Evolutionary conservation across 306 rosid species (phyloP).

Genomic region (Rubus idaeus): DNA sequence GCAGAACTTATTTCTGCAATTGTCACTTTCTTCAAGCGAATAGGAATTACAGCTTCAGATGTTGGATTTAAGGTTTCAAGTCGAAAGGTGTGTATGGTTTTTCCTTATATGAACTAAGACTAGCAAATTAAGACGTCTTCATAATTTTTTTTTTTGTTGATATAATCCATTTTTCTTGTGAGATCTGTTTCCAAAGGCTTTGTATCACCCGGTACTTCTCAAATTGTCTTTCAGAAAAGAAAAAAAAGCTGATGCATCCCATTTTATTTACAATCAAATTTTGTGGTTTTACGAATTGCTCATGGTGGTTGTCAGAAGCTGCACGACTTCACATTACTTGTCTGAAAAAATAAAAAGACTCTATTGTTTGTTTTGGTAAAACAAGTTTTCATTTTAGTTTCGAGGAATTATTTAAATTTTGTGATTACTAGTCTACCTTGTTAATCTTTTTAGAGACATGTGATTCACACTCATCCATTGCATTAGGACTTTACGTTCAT

Average conservation of each 20-base stretch:
- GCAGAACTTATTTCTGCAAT: constrained; percentile 91
- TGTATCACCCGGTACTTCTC: constrained; percentile 18
- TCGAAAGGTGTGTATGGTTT: constrained; percentile 66
- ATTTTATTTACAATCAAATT: not conserved
- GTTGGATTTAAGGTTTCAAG: constrained; percentile 98
- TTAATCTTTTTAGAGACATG: not conserved
- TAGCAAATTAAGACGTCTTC: not conserved
- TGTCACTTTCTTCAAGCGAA: constrained; percentile 76
- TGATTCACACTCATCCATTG: not conserved
- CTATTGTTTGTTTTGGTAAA: not conserved
- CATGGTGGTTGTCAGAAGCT: constrained; percentile 4
- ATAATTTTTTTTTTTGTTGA: constrained; percentile 7
- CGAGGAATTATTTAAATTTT: too few relatives aligned
- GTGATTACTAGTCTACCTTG: not conserved
- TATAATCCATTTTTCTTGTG: not conserved
- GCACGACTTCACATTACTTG: not conserved
- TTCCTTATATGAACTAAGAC: constrained; percentile 2
- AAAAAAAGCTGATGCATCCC: not conserved
- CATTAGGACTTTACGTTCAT: not conserved
- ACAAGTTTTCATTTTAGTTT: not conserved
- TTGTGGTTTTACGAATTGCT: not conserved
- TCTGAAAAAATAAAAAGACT: not conserved
- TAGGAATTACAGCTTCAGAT: constrained; percentile 84
- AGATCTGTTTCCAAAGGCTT: constrained; percentile 24
- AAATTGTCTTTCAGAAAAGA: not conserved